These are phyloP conservation scores for Triticum monococcum DNA, from an alignment of 176 grass and related monocot genomes.

Conservation along the genomic window DNA sequence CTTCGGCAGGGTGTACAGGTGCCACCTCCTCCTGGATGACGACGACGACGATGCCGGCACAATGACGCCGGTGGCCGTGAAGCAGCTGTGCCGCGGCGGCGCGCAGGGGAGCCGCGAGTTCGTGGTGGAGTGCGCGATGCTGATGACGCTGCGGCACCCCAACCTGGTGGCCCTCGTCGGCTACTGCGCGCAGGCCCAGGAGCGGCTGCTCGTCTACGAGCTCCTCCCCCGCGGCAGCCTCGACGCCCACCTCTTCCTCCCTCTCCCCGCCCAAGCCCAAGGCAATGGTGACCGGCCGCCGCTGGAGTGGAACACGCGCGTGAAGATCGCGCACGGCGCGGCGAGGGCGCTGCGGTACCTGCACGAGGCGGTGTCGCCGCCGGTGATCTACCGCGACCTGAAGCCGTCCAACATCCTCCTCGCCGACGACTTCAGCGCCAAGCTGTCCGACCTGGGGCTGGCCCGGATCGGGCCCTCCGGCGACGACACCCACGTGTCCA, in stretches of 20 bases:
- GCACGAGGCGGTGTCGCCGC: constrained; percentile 49
- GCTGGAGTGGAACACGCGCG: constrained; percentile 39
- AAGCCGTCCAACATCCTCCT: constrained; percentile 69
- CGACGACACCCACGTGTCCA: constrained; percentile 50
- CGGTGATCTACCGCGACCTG: constrained; percentile 63
- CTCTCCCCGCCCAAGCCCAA: neutral
- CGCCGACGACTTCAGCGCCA: constrained; percentile 25
- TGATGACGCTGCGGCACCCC: constrained; percentile 44
- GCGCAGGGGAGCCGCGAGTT: constrained; percentile 55
- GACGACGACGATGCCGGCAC: neutral
- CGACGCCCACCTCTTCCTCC: constrained; percentile 42
- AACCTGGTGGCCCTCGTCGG: constrained; percentile 62
- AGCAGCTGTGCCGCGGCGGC: constrained; percentile 44
- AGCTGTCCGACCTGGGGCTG: constrained; percentile 57
- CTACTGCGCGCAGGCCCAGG: constrained; percentile 43
- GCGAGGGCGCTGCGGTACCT: constrained; percentile 51
- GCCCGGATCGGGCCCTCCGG: constrained; percentile 50
- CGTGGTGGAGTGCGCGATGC: constrained; percentile 54
- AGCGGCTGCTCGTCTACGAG: constrained; percentile 66
- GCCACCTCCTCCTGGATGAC: neutral
- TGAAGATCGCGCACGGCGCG: constrained; percentile 40
- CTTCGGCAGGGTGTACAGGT: constrained; percentile 66
- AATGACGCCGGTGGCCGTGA: constrained; percentile 37
- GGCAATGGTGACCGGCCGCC: neutral
- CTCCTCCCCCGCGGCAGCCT: constrained; percentile 49